Base-by-base conservation (phyloP, 768 basidiomycete species). In the Melanogaster broomeanus region DNA sequence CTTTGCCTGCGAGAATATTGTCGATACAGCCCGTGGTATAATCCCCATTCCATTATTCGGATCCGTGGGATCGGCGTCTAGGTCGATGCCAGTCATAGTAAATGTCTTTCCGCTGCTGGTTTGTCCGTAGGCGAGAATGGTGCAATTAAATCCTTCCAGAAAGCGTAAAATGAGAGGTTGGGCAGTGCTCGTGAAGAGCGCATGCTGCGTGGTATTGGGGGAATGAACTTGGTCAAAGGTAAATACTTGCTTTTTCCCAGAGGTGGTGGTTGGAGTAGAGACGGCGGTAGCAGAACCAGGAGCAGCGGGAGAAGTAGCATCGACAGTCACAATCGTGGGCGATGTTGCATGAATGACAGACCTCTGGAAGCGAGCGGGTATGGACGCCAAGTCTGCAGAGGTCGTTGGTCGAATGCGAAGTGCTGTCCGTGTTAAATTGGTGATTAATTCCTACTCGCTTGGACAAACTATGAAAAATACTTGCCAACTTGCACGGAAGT, bases 61-160 rank as follows among this genome's bases (percentile, higher is more conserved):
- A 67, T 90, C 88, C n/a, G 80, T 79, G 55, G 87, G 88, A 75
- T 93, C 89, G 34, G 84, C 82, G 56, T 95, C 92, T 37, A 96
- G 79, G 73, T 96, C 93, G 46, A 92, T 77, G 45, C 96, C 96
- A 27, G 96, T 95, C 97, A 98, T 98, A 38, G 96, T 93, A 70
- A 93, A 94, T 1, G 67, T 69, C 63, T 69, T 69, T 54, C 67
- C 67, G 31, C 67, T 69, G 41, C 67, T 69, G 2, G 67, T 69
- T 48, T 69, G 67, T 10, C 67, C 67, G 30, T 71, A 69, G 22
- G 67, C 67, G 30, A 69, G 67, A 33, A 69, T 59, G 33, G 97
- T 99, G 56, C 95, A 96, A 74, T 99, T 99, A 71, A 94, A 94
- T 5, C 96, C 96, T 63, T 94, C 91, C 27, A 93, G 65, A 67